A percentile compares a stretch with the other conserved stretches of the same genome.
phyloP scores from a whole-genome alignment of 805 yeast species.

The Pichia thaimueangensis region DNA sequence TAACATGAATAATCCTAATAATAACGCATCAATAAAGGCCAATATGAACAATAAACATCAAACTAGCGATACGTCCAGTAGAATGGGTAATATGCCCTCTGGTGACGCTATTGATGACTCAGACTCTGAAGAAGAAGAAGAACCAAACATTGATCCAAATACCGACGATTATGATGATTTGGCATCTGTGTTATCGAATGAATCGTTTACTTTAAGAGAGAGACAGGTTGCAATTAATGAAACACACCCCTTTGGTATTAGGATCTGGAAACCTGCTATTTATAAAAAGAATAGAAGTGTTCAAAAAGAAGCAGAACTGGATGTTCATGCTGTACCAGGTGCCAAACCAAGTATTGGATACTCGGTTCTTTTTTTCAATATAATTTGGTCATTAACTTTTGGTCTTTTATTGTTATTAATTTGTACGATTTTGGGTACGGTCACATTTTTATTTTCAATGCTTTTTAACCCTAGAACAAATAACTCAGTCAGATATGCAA shows the following conservation, averaged over 20 bases:
- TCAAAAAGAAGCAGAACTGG: slow-evolving; percentile 84
- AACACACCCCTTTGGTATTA: slow-evolving; percentile 96
- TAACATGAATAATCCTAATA: slow-evolving; percentile 8
- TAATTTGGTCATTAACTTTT: slow-evolving; percentile 65
- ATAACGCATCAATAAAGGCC: no score
- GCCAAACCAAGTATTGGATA: slow-evolving; percentile 42
- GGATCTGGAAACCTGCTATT: slow-evolving; percentile 97
- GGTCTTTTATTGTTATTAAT: slow-evolving; percentile 57
- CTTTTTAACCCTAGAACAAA: slow-evolving; percentile 38
- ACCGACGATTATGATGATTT: slow-evolving; percentile 30
- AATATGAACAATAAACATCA: no score
- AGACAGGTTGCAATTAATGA: slow-evolving; percentile 94
- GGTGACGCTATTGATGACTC: background rate
- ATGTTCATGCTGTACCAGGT: slow-evolving; percentile 71
- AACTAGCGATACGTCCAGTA: no score
- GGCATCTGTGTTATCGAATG: slow-evolving; percentile 45
- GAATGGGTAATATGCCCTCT: no score
- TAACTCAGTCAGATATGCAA: slow-evolving; percentile 56
- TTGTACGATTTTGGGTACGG: slow-evolving; percentile 44
- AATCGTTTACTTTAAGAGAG: slow-evolving; percentile 82
- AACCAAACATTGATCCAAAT: slow-evolving; percentile 9
- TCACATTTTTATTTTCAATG: slow-evolving; percentile 40
- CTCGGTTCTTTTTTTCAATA: slow-evolving; percentile 62
- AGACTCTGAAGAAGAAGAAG: no score
- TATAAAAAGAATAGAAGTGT: slow-evolving; percentile 91